Evolutionary conservation across 2,329 filamentous ascomycete genomes (phyloP), one percentile per base, ranked within the genome.

Genomic region (Diaporthe batatas): DNA sequence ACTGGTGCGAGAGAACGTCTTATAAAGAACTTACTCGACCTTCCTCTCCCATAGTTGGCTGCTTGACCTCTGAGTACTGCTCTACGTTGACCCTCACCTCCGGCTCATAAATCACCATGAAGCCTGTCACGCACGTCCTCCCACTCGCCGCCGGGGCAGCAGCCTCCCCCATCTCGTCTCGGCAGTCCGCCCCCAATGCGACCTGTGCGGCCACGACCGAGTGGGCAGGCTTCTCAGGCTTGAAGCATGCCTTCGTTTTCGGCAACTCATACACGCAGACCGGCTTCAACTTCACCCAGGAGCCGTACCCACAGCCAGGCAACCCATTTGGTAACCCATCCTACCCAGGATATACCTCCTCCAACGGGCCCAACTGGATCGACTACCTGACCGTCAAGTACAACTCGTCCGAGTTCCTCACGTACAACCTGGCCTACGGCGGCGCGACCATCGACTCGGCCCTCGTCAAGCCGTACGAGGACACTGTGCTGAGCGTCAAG

Each of bases 281-380:
- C 47, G 87, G 87, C 11, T 93, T 92, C 80, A 81, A 90, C 73
- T 81, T 86, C 54, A 84, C 81, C 14, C 82, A 84, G 29, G 80
- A 83, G 0, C 85, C 89, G 3, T 64, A 62, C 49, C 90, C 91
- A 1, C 86, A 83, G 10, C 75, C 83, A 2, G 79, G 82, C 0
- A 91, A 91, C 75, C 90, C 90, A 0, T 83, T 92, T 57, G 91
- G 91, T 0, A 93, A 93, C 76, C 91, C 91, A 0, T 75, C 82
- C 0, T 89, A 88, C 74, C 87, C 86, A 0, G 85, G 87, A 29
- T 86, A 80, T 75, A 88, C 87, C 29, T 83, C 85, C 0, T 81
- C 84, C 7, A 86, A 86, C 29, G 87, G 87, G 14, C 78, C 82
- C 29, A 88, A 89, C 76, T 89, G 86, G 87, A 81, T 88, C 44